Base-by-base conservation (phyloP, 306 rosid species). In the Rosa chinensis region DNA sequence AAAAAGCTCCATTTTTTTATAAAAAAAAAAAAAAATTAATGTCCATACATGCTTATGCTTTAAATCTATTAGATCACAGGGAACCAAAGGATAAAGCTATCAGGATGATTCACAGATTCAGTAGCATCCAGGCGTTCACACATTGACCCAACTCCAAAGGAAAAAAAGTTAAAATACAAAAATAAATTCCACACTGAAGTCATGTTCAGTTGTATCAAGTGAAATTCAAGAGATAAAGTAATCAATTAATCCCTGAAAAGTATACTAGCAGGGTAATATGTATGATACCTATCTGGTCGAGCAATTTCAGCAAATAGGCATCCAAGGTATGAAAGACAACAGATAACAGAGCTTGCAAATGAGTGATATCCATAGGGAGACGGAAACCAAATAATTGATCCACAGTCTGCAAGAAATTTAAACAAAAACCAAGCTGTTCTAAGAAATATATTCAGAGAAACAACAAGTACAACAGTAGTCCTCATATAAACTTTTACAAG, bases 321-420 rank as follows among this genome's bases (percentile, higher is more conserved):
- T 86, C 87, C 85, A 88, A 77, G 42, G 87, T 72, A 85, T 84
- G 88, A 66, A 86, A 88, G 77, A 82, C 82, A 74, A 84, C 79
- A n/a, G 92, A 88, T 48, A 88, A 81, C 59, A 88, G 85, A 78
- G 88, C 89, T 88, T 88, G 89, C 75, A 88, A 77, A 86, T 88
- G 89, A 23, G 87, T 84, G 70, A 88, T 76, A 75, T 88, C 92
- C 84, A 88, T 84, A 43, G 89, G 86, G 63, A 88, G 88, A 72
- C 86, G 78, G 56, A 88, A 81, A 44, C 89, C 82, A 80, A 88
- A 88, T 74, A 86, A 85, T 79, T 88, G 90, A 82, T 88, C 90
- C 40, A 88, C 88, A 28, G 88, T 88, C 90, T 88, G 89, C 91
- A 14, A 37, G 23, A 62, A 66, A 52, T 28, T 74, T 37, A 63